phyloP scores from a whole-genome alignment of 495 filamentous ascomycete species.

The Penicillium mononematosum region DNA sequence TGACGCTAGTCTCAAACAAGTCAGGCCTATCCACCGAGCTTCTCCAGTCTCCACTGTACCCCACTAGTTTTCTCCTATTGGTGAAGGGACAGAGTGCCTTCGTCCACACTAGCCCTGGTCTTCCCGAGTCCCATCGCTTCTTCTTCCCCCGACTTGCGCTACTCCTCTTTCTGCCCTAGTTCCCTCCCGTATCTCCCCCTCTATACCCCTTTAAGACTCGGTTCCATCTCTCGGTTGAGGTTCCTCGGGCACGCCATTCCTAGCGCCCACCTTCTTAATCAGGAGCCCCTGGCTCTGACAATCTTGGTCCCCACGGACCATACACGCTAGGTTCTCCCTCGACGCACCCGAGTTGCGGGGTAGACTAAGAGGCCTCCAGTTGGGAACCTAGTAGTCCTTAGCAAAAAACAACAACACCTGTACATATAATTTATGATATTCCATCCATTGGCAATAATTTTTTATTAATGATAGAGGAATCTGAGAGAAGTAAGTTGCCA shows the following conservation, averaged over 20 bases:
- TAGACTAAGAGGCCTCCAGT: slow-evolving; percentile 39
- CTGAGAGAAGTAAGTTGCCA: slow-evolving; percentile 13
- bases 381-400: slow-evolving; percentile 33
- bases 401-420: slow-evolving; percentile 22
- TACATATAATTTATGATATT: slow-evolving; percentile 2
- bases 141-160: slow-evolving; percentile 42
- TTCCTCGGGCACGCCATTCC: slow-evolving; percentile 46
- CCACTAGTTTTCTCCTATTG: slow-evolving; percentile 6
- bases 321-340: slow-evolving; percentile 42
- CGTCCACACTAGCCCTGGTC: slow-evolving; percentile 29
- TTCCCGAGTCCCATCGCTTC: slow-evolving; percentile 33
- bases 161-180: slow-evolving; percentile 33
- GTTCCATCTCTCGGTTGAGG: slow-evolving; percentile 22
- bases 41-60: slow-evolving; percentile 8
- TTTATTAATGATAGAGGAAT: slow-evolving; percentile 1
- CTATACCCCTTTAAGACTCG: slow-evolving; percentile 23
- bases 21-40: slow-evolving; percentile 12
- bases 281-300: slow-evolving; percentile 15
- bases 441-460: neutral
- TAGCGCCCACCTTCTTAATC: slow-evolving; percentile 18
- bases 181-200: slow-evolving; percentile 8
- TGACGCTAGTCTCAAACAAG: slow-evolving; percentile 13
- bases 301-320: slow-evolving; percentile 41
- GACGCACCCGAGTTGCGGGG: slow-evolving; percentile 40
- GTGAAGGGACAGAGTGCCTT: neutral